Evolutionary conservation across 2,329 filamentous ascomycete species (phyloP), one percentile per base, ranked within the genome.

Genomic region (Talaromyces funiculosus): DNA sequence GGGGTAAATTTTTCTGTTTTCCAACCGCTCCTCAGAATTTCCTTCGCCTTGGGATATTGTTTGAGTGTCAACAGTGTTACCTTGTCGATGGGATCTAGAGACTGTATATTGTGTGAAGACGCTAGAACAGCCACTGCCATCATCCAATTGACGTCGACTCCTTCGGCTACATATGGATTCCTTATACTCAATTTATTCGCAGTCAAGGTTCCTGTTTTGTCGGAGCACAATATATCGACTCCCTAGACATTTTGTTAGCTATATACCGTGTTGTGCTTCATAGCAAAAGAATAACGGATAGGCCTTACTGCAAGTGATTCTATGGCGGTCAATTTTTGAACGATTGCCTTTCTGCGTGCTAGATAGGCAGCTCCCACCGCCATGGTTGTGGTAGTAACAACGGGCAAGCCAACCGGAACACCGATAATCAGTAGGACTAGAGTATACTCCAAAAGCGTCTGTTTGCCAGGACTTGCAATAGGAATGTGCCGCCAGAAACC

Each of bases 121-220:
- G 88, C 88, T 22, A 91, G 81, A 61, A 86, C 88, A 61, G 88
- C 88, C 64, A 89, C 88, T 59, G 88, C 87, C 85, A 91, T 90
- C 86, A 91, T 90, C 87, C 88, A 91, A 78, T 90, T 88, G 71
- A 90, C 83, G 72, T 90, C 88, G 67, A 90, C 84, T 59, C 88
- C 89, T 74, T 90, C 88, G 43, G 87, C 85, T 49, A 90, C 87
- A 74, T 87, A 91, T 2, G 89, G 88, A 68, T 90, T 88, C 66
- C 88, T 87, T 68, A 91, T 89, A 68, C 85, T 88, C 62, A 91
- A 79, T 77, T 90, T 88, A 64, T 75, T 75, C 18, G 73, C 73
- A 1, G 73, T 75, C n/a, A 91, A 80, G 22, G 88, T 92, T 77
- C 89, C 89, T 9, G 89, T 91, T 81, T 92, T 91, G 76, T 92